These are phyloP conservation scores for Backusella liffmaniae DNA, from an alignment of 192 early-diverging fungal species.

Conservation along the genomic window DNA sequence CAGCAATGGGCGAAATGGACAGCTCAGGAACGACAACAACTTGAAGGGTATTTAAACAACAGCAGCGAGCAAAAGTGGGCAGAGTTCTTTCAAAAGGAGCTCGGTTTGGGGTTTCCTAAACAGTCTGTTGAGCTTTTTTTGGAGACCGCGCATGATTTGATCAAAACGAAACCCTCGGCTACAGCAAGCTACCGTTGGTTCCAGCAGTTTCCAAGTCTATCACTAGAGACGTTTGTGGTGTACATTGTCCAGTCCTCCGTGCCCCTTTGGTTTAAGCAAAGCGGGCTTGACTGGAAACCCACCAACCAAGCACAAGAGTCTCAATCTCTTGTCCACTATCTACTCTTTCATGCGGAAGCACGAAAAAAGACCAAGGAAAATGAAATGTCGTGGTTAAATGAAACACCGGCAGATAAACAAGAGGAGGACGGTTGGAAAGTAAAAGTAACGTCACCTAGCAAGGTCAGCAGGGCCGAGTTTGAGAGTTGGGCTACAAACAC, in stretches of 20 bases:
- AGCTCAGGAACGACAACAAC: neutral
- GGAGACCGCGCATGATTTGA: neutral
- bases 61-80: neutral
- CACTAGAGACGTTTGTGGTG: slow-evolving; percentile 6
- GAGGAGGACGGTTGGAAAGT: neutral
- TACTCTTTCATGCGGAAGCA: neutral
- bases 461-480: neutral
- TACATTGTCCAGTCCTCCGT: neutral
- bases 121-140: neutral
- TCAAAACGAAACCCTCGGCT: neutral
- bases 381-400: slow-evolving; percentile 6
- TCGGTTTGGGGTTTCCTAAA: neutral
- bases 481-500: slow-evolving; percentile 8
- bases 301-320: neutral
- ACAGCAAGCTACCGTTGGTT: neutral
- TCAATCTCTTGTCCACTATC: neutral
- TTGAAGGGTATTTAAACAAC: neutral
- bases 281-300: neutral
- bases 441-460: neutral
- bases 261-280: slow-evolving; percentile 17
- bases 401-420: neutral
- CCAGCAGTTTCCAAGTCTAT: neutral
- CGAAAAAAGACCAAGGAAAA: neutral
- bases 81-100: neutral
- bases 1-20: neutral